Base-by-base conservation (phyloP, 73 alveolate genomes). In the Paramecium primaurelia region DNA sequence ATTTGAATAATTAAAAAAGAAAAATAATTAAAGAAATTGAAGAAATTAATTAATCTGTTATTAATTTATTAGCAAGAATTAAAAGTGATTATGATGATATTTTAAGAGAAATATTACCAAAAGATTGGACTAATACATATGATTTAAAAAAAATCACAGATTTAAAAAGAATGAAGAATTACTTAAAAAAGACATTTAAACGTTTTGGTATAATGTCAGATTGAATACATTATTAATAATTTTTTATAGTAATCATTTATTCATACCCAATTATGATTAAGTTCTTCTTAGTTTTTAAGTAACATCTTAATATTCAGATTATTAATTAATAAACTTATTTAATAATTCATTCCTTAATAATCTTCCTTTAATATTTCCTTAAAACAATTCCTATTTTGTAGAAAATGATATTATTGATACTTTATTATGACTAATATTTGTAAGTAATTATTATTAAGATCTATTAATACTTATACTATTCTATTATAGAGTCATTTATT, bases 71-170 rank as follows among this genome's bases (percentile, higher is more conserved):
- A 10, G 88, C 86, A 16, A 26, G 71, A 71, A 89, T 89, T 1
- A 89, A 83, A 51, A 89, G 71, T 71, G 94, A 89, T 28, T 89
- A 89, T 47, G 94, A 89, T 68, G 94, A 89, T 71, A 89, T 89
- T 8, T 36, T 71, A 42, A 89, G 54, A 51, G 94, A 89, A 54
- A 83, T 89, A 16, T 22, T 89, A 3, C 88, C 94, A 2, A 71
- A 89, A 30, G 84, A 89, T 89, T 77, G 86, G 77, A 71, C 60
- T 71, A 71, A 69, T 73, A 89, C 86, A n/a, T 89, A 89, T 89
- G 94, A 89, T 83, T 71, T 89, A 25, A 89, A 89, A 71, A 89
- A 89, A 28, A 64, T 83, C 8, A 89, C 68, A 6, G 94, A 89
- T 89, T 47, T 89, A 26, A 89, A 89, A 73, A 34, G 75, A 45